Evolutionary conservation across 2,329 filamentous ascomycete species (phyloP).

Genomic region (Xylariaceae sp.): DNA sequence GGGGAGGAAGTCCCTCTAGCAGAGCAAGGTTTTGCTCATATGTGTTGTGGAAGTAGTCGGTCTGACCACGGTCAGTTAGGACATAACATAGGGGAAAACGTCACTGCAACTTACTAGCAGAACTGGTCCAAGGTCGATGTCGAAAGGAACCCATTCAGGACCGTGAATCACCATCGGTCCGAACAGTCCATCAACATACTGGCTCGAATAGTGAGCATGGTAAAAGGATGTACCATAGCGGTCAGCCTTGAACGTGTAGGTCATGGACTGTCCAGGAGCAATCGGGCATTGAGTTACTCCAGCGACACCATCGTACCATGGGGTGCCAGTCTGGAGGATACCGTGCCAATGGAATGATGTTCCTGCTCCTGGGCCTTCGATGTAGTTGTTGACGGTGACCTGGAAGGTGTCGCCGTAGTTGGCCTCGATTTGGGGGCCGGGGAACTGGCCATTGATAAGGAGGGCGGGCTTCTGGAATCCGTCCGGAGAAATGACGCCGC

Average conservation of each 20-base stretch:
- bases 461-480: not conserved
- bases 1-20: not conserved
- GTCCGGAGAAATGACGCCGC: not conserved
- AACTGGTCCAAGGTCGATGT: not conserved
- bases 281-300: slow-evolving; percentile 8
- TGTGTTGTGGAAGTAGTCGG: not conserved
- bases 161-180: slow-evolving; percentile 57
- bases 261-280: slow-evolving; percentile 7
- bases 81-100: not conserved
- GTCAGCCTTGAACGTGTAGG: slow-evolving; percentile 4
- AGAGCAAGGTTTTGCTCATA: not conserved
- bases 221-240: slow-evolving; percentile 4
- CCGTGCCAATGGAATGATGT: slow-evolving; percentile 5
- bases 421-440: not conserved
- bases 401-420: not conserved
- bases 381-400: not conserved
- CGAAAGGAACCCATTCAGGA: not conserved
- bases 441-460: not conserved
- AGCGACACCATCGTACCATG: slow-evolving; percentile 6
- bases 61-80: not conserved
- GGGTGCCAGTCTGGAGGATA: not conserved
- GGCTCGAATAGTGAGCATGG: slow-evolving; percentile 5
- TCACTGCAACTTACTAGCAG: not conserved
- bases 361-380: not conserved
- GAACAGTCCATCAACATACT: slow-evolving; percentile 17